Evolutionary conservation across 2,329 filamentous ascomycete species (phyloP).

Genomic region (Chaetomiaceae sp.): DNA sequence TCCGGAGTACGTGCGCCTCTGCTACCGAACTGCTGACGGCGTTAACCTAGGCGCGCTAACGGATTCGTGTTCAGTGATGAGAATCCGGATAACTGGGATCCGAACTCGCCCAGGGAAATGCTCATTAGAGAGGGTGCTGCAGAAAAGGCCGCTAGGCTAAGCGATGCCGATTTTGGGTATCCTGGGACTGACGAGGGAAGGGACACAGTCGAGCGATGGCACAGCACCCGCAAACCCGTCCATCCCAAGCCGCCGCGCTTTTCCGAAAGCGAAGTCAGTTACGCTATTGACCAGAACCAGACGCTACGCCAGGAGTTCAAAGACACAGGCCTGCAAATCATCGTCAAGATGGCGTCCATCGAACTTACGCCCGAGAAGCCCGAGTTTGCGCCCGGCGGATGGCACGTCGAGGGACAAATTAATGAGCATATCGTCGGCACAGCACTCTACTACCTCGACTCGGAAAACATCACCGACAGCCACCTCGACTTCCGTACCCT

Average conservation of each 20-base stretch:
- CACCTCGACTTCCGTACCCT: slow-evolving; percentile 41
- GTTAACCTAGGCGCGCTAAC: background rate
- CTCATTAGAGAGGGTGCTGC: background rate
- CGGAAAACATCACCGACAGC: slow-evolving; percentile 45
- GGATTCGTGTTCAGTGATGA: background rate
- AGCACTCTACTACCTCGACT: slow-evolving; percentile 50
- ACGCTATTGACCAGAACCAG: slow-evolving; percentile 1
- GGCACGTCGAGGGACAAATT: slow-evolving; percentile 47
- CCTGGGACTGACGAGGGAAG: background rate
- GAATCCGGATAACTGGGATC: slow-evolving; percentile 2
- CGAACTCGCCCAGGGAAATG: background rate
- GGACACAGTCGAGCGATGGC: background rate
- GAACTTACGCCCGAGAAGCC: slow-evolving; percentile 54
- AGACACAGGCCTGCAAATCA: slow-evolving; percentile 51
- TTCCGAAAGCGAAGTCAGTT: slow-evolving; percentile 13
- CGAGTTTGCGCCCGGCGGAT: slow-evolving; percentile 42
- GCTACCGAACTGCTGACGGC: background rate
- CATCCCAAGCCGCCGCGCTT: slow-evolving; percentile 17
- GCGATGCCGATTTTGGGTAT: background rate
- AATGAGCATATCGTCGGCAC: slow-evolving; percentile 56
- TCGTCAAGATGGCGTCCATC: slow-evolving; percentile 59
- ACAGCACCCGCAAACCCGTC: slow-evolving; percentile 12
- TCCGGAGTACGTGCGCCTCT: background rate
- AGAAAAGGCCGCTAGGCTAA: background rate
- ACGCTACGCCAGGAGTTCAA: slow-evolving; percentile 26